Percentiles rank a stretch among this genome's conserved stretches.
Conservation (phyloP, 192 early-diverging fungal genomes). For the Coemansia sp. region DNA sequence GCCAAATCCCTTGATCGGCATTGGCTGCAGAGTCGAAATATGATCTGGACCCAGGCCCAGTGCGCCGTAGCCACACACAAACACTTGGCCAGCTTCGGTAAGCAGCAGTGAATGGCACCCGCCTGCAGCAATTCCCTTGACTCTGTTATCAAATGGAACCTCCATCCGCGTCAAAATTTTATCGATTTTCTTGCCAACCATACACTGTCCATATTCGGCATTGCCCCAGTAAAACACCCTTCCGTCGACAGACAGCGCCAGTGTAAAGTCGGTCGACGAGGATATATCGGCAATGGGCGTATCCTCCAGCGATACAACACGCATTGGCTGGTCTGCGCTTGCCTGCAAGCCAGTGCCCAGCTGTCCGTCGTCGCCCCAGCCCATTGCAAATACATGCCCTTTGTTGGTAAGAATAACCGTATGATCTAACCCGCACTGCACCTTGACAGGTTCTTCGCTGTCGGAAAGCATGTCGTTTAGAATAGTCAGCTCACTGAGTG, state of each 20-base stretch:
- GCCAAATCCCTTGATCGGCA: constrained; percentile 34
- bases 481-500: constrained; percentile 5
- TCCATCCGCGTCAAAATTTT: constrained; percentile 61
- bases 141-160: constrained; percentile 39
- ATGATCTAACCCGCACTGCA: constrained; percentile 71
- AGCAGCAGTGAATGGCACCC: constrained; percentile 64
- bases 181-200: constrained; percentile 48
- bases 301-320: constrained; percentile 48
- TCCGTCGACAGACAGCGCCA: constrained; percentile 56
- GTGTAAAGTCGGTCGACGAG: constrained; percentile 67
- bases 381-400: constrained; percentile 64
- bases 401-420: constrained; percentile 60
- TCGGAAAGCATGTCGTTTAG: constrained; percentile 21
- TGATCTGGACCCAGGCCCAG: constrained; percentile 56
- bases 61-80: constrained; percentile 67
- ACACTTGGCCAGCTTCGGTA: constrained; percentile 58
- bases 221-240: constrained; percentile 73
- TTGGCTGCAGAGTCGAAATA: constrained; percentile 53
- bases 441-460: constrained; percentile 46
- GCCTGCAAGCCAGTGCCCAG: constrained; percentile 59
- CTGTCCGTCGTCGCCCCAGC: constrained; percentile 78
- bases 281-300: constrained; percentile 54
- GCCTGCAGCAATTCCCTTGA: constrained; percentile 63
- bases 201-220: constrained; percentile 73
- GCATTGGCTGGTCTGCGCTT: constrained; percentile 49